These are phyloP conservation scores for Solanum sejunctum DNA, from an alignment of 257 asterid species.

Conservation along the genomic window DNA sequence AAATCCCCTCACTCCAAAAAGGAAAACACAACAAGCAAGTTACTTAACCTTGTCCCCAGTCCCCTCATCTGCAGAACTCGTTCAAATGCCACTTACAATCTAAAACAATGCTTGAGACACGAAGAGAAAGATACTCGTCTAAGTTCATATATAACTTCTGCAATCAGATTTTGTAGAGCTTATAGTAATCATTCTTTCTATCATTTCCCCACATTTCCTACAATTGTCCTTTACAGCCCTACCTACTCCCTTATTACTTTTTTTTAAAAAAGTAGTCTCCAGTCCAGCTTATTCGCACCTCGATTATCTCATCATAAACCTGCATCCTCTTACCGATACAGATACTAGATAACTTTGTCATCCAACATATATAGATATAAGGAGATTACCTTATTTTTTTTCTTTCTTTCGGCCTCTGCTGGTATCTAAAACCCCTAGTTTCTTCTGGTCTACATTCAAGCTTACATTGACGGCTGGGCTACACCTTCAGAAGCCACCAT, in stretches of 20 bases:
- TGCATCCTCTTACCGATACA: background rate
- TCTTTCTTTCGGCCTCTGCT: background rate
- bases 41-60: background rate
- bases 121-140: background rate
- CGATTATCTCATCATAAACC: background rate
- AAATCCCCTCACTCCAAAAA: background rate
- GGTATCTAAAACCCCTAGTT: background rate
- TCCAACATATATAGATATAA: background rate
- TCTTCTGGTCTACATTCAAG: background rate
- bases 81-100: background rate
- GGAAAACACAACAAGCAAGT: background rate
- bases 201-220: background rate
- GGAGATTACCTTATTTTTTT: background rate
- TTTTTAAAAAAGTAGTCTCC: background rate
- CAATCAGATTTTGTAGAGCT: background rate
- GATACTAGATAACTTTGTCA: background rate
- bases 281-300: background rate
- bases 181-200: background rate
- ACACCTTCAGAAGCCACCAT: background rate
- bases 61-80: background rate
- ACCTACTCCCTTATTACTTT: background rate
- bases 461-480: background rate
- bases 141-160: background rate
- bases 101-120: background rate
- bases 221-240: background rate